Conservation (phyloP, 768 basidiomycete genomes). For the Boletus rubescentipes region DNA sequence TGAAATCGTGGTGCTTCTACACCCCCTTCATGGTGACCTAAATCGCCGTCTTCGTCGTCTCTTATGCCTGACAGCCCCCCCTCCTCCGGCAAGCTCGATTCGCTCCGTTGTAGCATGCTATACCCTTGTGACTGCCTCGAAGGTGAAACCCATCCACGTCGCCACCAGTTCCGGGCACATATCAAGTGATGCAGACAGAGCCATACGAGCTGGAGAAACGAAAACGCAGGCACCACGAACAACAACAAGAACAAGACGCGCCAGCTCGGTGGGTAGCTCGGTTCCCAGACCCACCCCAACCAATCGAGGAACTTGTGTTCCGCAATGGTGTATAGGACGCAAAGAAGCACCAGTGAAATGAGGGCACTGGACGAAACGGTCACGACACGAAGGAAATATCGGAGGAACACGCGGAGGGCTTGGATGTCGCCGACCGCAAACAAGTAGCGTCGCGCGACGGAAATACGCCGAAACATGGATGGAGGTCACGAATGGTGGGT, state of each 20-base stretch:
- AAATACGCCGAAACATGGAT: background rate
- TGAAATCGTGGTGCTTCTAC: background rate
- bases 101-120: slow-evolving; percentile 7
- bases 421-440: background rate
- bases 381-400: background rate
- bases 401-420: background rate
- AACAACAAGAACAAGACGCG: slow-evolving; percentile 14
- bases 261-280: slow-evolving; percentile 21
- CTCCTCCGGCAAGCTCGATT: slow-evolving; percentile 4
- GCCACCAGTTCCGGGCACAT: background rate
- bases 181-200: background rate
- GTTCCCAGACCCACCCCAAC: slow-evolving; percentile 14
- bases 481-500: background rate
- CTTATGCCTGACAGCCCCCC: background rate
- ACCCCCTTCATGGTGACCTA: background rate
- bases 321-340: slow-evolving; percentile 4
- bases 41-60: background rate
- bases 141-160: background rate
- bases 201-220: slow-evolving; percentile 8
- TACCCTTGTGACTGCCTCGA: slow-evolving; percentile 5
- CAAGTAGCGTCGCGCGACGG: background rate
- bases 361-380: background rate
- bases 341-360: background rate
- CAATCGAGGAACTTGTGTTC: slow-evolving; percentile 6
- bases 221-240: slow-evolving; percentile 12